Percentiles rank a stretch among this genome's conserved stretches.
Evolutionary conservation across 768 basidiomycete species (phyloP).

Genomic region (Neoboletus magnificus): DNA sequence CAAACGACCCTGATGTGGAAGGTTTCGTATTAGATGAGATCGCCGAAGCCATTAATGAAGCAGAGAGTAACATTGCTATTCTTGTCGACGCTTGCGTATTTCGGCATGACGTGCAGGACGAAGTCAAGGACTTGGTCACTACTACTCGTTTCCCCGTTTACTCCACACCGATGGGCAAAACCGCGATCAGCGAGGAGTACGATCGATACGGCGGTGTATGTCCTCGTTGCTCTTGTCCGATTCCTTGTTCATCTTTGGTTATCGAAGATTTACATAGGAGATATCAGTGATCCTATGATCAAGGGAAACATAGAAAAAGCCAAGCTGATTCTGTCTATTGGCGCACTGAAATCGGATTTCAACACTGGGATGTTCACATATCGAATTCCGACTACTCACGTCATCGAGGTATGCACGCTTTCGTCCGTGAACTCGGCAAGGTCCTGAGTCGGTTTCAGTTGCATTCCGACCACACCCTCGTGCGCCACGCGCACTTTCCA

Average conservation of each 20-base stretch:
- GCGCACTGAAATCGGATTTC: constrained; percentile 71
- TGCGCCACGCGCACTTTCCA: constrained; percentile 61
- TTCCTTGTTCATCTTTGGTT: background rate
- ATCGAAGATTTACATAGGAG: constrained; percentile 72
- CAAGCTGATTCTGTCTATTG: constrained; percentile 73
- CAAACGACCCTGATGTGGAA: constrained; percentile 57
- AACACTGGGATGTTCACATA: constrained; percentile 89
- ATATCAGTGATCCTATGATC: constrained; percentile 60
- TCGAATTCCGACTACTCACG: constrained; percentile 53
- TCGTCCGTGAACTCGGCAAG: background rate
- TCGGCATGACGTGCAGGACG: constrained; percentile 63
- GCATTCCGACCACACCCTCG: constrained; percentile 69
- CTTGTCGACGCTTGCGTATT: constrained; percentile 80
- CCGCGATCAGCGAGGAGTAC: constrained; percentile 65
- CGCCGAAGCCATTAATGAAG: constrained; percentile 55
- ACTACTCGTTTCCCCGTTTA: constrained; percentile 73
- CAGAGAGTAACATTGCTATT: constrained; percentile 60
- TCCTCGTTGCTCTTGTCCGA: constrained; percentile 4
- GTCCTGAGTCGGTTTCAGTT: constrained; percentile 41
- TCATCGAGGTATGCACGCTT: constrained; percentile 53
- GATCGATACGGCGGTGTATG: constrained; percentile 78
- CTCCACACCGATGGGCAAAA: constrained; percentile 79
- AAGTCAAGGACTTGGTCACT: constrained; percentile 58
- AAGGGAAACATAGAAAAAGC: constrained; percentile 72
- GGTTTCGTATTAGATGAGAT: constrained; percentile 75